A percentile compares a stretch with the other conserved stretches of the same genome.
Evolutionary conservation across 2,329 filamentous ascomycete genomes (phyloP).

Genomic region (Aspergillus clavatus): DNA sequence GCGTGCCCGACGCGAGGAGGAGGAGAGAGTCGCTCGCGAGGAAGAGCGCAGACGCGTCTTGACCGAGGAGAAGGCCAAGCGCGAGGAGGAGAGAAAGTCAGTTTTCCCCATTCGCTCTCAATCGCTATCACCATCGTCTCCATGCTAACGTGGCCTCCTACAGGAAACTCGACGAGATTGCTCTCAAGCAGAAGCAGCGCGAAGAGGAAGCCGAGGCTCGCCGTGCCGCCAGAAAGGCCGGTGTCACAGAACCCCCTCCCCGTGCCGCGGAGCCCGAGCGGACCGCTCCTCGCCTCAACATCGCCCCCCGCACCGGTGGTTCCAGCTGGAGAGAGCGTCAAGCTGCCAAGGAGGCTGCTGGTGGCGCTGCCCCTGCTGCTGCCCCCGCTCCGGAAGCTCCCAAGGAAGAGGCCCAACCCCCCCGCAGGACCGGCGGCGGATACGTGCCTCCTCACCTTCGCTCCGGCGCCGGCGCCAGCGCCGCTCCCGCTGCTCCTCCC

Average conservation of each 20-base stretch:
- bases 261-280: conserved; percentile 45
- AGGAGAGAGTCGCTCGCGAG: conserved; percentile 73
- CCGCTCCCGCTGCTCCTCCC: conserved; percentile 25
- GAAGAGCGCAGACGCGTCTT: conserved; percentile 73
- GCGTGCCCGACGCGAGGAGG: conserved; percentile 71
- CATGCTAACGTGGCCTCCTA: conserved; percentile 32
- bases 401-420: conserved; percentile 26
- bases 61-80: conserved; percentile 62
- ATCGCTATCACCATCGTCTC: neutral
- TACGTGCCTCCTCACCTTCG: conserved; percentile 42
- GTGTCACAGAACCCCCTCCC: conserved; percentile 30
- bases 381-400: conserved; percentile 20
- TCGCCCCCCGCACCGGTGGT: conserved; percentile 47
- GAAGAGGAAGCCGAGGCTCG: conserved; percentile 85
- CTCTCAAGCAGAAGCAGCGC: conserved; percentile 66
- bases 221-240: conserved; percentile 62
- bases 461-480: conserved; percentile 26
- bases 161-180: conserved; percentile 60
- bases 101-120: conserved; percentile 25
- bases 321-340: conserved; percentile 58
- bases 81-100: conserved; percentile 57
- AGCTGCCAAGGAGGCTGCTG: conserved; percentile 45
- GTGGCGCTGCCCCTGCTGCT: conserved; percentile 19
- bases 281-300: conserved; percentile 51
- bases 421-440: conserved; percentile 30